Evolutionary conservation across 768 basidiomycete genomes (phyloP).

Genomic region (Suillus occidentalis): DNA sequence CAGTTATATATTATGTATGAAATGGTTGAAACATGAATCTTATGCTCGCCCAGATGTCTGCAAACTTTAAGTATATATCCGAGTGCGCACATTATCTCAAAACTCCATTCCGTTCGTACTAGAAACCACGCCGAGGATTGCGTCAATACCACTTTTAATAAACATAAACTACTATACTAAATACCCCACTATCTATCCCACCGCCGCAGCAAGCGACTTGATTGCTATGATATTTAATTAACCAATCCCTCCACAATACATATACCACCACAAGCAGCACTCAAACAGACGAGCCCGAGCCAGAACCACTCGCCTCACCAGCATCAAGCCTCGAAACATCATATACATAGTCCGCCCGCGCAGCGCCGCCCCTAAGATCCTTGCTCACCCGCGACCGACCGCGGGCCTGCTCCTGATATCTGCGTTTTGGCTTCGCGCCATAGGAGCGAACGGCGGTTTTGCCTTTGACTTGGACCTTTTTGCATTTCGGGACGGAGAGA

Average conservation of each 20-base stretch:
- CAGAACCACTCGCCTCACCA: constrained; percentile 11
- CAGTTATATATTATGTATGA: too few relatives aligned
- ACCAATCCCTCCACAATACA: neutral
- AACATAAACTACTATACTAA: neutral
- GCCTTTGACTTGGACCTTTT: constrained; percentile 6
- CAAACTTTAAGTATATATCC: too few relatives aligned
- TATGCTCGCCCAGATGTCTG: too few relatives aligned
- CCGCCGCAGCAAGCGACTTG: neutral
- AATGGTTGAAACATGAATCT: too few relatives aligned
- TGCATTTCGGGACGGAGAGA: constrained; percentile 18
- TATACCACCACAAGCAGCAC: neutral
- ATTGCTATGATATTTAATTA: neutral
- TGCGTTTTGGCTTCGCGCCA: constrained; percentile 14
- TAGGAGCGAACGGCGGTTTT: constrained; percentile 4
- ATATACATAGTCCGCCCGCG: constrained; percentile 17
- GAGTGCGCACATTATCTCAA: too few relatives aligned
- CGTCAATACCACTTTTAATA: too few relatives aligned
- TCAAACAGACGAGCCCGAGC: neutral
- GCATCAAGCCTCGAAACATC: constrained; percentile 14
- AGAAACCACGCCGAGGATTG: too few relatives aligned
- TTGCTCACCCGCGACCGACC: constrained; percentile 38
- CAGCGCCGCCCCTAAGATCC: constrained; percentile 37
- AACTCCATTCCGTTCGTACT: too few relatives aligned
- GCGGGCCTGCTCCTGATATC: constrained; percentile 19
- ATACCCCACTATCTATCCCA: neutral